Conservation (phyloP, 176 grass and related monocot genomes). For the Phyllostachys edulis region DNA sequence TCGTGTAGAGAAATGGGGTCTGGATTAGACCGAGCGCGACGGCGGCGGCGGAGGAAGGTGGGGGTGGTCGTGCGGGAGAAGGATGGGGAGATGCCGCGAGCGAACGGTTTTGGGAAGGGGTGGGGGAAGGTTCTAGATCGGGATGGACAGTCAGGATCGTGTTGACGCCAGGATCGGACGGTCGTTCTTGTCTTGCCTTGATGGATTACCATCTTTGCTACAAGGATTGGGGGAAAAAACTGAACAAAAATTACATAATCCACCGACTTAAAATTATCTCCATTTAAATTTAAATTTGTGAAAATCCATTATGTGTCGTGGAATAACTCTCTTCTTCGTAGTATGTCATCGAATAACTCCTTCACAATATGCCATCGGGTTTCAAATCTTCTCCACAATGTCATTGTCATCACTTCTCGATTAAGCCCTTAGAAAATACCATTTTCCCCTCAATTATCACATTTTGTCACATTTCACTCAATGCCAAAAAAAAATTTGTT, state of each 20-base stretch:
- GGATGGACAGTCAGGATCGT: slow-evolving; percentile 6
- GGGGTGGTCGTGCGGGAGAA: not conserved
- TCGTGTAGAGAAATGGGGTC: not conserved
- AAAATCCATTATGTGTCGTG: too few relatives aligned
- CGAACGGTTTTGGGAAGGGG: not conserved
- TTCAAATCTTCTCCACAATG: too few relatives aligned
- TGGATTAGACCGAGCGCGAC: not conserved
- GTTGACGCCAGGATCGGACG: not conserved
- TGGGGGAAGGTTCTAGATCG: not conserved
- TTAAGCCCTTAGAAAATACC: too few relatives aligned
- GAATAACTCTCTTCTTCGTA: too few relatives aligned
- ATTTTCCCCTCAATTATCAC: too few relatives aligned
- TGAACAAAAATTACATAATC: not conserved
- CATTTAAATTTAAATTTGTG: too few relatives aligned
- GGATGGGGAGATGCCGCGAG: not conserved
- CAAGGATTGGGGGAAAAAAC: not conserved
- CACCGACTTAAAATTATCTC: too few relatives aligned
- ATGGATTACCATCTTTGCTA: not conserved
- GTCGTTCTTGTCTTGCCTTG: not conserved
- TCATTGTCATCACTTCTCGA: too few relatives aligned
- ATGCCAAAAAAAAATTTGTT: too few relatives aligned
- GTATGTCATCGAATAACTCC: too few relatives aligned
- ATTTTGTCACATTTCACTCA: too few relatives aligned
- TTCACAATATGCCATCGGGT: too few relatives aligned
- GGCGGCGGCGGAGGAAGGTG: not conserved